Conservation (phyloP, 2,329 filamentous ascomycete genomes). For the Sordariomycetes sp. region DNA sequence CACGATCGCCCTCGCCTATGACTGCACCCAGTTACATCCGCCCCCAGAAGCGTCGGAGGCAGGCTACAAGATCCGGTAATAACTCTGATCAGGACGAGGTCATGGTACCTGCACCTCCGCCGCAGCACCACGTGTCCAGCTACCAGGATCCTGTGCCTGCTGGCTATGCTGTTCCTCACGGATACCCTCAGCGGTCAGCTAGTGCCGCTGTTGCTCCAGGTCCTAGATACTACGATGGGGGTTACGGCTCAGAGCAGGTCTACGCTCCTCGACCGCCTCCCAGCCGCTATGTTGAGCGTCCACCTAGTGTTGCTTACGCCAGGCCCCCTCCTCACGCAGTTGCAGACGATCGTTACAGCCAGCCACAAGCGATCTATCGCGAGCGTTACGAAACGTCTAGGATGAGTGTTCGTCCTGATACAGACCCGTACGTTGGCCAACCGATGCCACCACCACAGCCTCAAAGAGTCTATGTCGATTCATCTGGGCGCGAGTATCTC, state of each 20-base stretch:
- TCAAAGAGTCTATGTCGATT: constrained; percentile 69
- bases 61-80: constrained; percentile 29
- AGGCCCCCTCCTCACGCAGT: constrained; percentile 32
- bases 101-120: constrained; percentile 23
- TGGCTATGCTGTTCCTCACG: constrained; percentile 20
- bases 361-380: constrained; percentile 31
- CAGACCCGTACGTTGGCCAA: constrained; percentile 40
- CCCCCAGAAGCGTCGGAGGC: constrained; percentile 47
- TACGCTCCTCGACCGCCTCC: constrained; percentile 20
- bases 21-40: constrained; percentile 41
- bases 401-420: constrained; percentile 38
- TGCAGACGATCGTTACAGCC: constrained; percentile 29
- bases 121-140: constrained; percentile 21
- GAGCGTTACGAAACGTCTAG: constrained; percentile 32
- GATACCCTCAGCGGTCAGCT: constrained; percentile 10
- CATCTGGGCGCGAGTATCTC: constrained; percentile 71
- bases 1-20: constrained; percentile 53
- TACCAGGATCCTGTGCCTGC: constrained; percentile 20
- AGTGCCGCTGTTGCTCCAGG: constrained; percentile 9
- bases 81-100: constrained; percentile 20
- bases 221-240: constrained; percentile 18
- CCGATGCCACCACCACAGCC: constrained; percentile 43
- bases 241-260: constrained; percentile 23
- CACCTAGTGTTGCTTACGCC: constrained; percentile 24
- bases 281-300: constrained; percentile 26